Evolutionary conservation across 1,284 basidiomycete species (phyloP).

Genomic region (Rhodotorula sp.): DNA sequence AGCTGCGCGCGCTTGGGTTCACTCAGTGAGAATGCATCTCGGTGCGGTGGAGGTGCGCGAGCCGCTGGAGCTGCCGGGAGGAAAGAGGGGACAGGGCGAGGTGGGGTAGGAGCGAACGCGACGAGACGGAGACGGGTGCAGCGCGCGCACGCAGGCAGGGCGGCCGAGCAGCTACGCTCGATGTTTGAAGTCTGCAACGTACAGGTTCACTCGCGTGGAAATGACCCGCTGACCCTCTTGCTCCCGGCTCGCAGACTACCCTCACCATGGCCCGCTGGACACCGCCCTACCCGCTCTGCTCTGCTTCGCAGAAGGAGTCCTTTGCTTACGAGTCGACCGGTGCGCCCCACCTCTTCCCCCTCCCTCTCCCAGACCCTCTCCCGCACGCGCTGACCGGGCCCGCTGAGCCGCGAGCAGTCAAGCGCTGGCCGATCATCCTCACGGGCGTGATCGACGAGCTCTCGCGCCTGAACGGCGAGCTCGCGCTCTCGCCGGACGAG

Average conservation of each 20-base stretch:
- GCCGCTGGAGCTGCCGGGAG: too few relatives aligned
- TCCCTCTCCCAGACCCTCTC: not conserved
- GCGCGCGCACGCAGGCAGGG: too few relatives aligned
- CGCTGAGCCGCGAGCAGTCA: constrained; percentile 6
- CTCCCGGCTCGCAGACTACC: not conserved
- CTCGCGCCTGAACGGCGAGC: constrained; percentile 55
- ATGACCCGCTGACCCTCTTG: too few relatives aligned
- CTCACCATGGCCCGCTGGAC: constrained; percentile 29
- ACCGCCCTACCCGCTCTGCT: constrained; percentile 35
- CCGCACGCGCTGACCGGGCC: constrained; percentile 50
- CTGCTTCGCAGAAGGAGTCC: constrained; percentile 30
- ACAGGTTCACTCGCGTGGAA: too few relatives aligned
- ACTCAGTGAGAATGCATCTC: too few relatives aligned
- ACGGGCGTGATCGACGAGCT: constrained; percentile 75
- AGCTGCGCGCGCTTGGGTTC: too few relatives aligned
- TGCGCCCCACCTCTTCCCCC: not conserved
- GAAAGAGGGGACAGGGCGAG: too few relatives aligned
- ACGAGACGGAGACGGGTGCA: too few relatives aligned
- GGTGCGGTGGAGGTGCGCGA: too few relatives aligned
- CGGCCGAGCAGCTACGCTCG: too few relatives aligned
- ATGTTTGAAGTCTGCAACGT: too few relatives aligned
- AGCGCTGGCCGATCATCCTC: constrained; percentile 84
- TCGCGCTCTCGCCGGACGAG: constrained; percentile 51
- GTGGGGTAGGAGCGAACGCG: too few relatives aligned
- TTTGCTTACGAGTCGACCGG: constrained; percentile 42